Base-by-base conservation (phyloP, 768 basidiomycete species). In the Mycena crocata region DNA sequence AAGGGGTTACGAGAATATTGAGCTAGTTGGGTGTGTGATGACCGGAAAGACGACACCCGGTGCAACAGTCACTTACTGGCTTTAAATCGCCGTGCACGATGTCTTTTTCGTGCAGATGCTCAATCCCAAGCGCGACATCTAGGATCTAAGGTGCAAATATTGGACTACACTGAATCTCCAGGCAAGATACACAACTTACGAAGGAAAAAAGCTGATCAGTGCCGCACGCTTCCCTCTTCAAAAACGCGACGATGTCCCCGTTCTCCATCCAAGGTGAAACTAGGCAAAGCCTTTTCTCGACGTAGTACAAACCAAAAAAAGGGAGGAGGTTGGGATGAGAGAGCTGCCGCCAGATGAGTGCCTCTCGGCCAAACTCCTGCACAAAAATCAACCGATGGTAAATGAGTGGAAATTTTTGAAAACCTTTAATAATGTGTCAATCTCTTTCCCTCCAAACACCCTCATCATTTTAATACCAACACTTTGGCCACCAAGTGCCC, bases 1-100 rank as follows among this genome's bases (percentile, higher is more conserved):
- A 65, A 5, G 68, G 72, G 12, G 82, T 82, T 17, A 87, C 77
- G 34, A 87, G 77, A 50, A 87, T 83, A 62, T 87, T 86, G 15
- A 72, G 75, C 84, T 86, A 63, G 13, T 0, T 12, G 28, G 1
- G 39, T 9, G 39, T 46, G 40, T 45, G 37, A 35, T 32, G 21
- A 23, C 1, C 21, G 21, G 21, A 26, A 21, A 24, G 17, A 52
- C 5, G 24, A 51, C 30, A 34, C 3, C 6, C 45, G 39, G 21
- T 17, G 12, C n/a, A 13, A 21, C 12, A 37, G 10, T 13, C n/a
- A 42, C 55, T 17, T 57, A 74, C 73, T 14, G 62, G 69, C 40
- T 70, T 69, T 14, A 73, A 34, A 34, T 72, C 72, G 14, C 71
- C 72, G 28, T 74, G 72, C 14, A 74, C 48, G 2, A 73, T 40